Conservation (phyloP, 441 rosid species). For the Gossypium schwendimanii region DNA sequence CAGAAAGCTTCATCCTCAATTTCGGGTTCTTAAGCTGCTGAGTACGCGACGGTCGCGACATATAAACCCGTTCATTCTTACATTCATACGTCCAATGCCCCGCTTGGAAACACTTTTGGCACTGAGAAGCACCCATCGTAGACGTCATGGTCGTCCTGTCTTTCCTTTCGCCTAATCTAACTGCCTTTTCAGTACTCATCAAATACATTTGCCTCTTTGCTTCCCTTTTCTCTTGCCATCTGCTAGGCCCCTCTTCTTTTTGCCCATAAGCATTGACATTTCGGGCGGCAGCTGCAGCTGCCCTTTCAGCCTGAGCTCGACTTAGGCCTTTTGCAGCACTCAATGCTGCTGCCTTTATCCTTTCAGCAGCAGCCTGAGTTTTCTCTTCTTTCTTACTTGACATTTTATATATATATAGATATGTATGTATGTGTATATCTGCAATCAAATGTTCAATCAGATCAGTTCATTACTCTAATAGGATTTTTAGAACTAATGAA, state of each 20-base stretch:
- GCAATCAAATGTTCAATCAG: neutral
- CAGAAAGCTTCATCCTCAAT: conserved; percentile 50
- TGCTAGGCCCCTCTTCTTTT: conserved; percentile 96
- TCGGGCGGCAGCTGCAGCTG: conserved; percentile 86
- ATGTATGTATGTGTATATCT: neutral
- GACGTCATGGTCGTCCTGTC: conserved; percentile 48
- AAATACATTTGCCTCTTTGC: conserved; percentile 92
- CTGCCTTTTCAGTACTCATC: conserved; percentile 94
- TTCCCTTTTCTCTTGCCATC: conserved; percentile 99
- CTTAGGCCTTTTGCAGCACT: conserved; percentile 85
- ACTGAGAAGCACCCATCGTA: conserved; percentile 51
- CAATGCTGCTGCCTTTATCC: conserved; percentile 84
- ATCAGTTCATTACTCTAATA: neutral
- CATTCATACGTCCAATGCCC: conserved; percentile 98
- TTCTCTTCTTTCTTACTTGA: conserved; percentile 78
- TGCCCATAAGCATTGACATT: conserved; percentile 97
- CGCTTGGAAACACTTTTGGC: conserved; percentile 80
- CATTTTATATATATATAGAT: conserved; percentile 27
- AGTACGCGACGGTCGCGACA: conserved; percentile 83
- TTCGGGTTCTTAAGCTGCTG: conserved; percentile 93
- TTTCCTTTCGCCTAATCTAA: conserved; percentile 86
- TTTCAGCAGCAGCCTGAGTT: conserved; percentile 78
- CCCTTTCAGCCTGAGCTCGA: conserved; percentile 95
- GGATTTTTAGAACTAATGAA: too few species aligned
- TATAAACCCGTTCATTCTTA: conserved; percentile 86